These are phyloP conservation scores for Paecilomyces niveus DNA, from an alignment of 2,329 filamentous ascomycete species.

Conservation along the genomic window DNA sequence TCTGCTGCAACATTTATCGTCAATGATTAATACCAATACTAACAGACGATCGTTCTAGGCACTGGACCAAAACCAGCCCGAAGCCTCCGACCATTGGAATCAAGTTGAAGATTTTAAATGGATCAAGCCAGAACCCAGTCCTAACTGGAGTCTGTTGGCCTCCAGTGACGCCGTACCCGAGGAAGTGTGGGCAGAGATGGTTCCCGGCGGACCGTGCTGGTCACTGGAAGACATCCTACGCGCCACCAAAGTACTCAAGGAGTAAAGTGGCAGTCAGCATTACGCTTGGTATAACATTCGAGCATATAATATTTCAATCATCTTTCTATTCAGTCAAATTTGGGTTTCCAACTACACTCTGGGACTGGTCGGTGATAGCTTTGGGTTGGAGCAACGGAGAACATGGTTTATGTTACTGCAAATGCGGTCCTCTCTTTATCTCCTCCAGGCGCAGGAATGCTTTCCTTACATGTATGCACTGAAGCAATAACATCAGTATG, in stretches of 20 bases:
- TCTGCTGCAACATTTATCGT: background rate
- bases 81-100: conserved; percentile 65
- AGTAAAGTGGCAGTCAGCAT: conserved; percentile 4
- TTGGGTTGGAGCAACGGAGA: background rate
- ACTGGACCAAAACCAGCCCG: conserved; percentile 21
- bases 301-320: background rate
- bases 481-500: background rate
- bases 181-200: conserved; percentile 61
- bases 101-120: conserved; percentile 97
- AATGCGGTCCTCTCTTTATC: background rate
- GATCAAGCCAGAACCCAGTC: conserved; percentile 78
- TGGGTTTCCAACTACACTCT: background rate
- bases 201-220: conserved; percentile 56
- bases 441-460: background rate
- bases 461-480: background rate
- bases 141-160: conserved; percentile 73
- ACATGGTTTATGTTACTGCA: background rate
- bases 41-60: conserved; percentile 12
- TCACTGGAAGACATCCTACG: conserved; percentile 59
- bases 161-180: conserved; percentile 53
- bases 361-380: background rate
- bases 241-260: conserved; percentile 22
- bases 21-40: background rate
- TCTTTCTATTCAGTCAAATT: background rate
- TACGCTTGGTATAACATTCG: background rate